Conservation (phyloP, 2,329 filamentous ascomycete species). For the Gyromitra esculenta region DNA sequence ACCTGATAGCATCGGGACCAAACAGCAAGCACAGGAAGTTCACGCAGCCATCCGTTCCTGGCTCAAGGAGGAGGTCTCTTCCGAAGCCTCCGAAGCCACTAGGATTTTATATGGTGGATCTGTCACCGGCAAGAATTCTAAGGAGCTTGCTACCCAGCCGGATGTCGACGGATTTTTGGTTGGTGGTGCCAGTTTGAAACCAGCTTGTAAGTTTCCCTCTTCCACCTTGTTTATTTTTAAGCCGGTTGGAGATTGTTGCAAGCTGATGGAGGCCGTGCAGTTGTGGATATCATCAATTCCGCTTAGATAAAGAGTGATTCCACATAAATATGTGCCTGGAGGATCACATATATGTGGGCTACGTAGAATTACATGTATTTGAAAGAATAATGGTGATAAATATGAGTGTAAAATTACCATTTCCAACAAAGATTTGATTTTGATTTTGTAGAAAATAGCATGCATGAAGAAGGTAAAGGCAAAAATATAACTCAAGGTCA, state of each 20-base stretch:
- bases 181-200: conserved; percentile 51
- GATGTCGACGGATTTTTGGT: conserved; percentile 81
- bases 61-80: conserved; percentile 77
- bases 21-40: conserved; percentile 83
- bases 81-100: conserved; percentile 81
- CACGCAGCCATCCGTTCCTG: conserved; percentile 91
- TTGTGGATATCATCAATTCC: conserved; percentile 51
- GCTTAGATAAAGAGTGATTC: conserved; percentile 60
- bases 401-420: neutral
- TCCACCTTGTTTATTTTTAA: neutral
- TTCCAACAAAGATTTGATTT: neutral
- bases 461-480: neutral
- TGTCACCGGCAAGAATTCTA: conserved; percentile 86
- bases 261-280: conserved; percentile 24
- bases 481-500: neutral
- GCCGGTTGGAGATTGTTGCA: neutral
- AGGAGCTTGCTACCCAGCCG: conserved; percentile 85
- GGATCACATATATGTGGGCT: neutral
- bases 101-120: conserved; percentile 96
- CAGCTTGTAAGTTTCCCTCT: conserved; percentile 41
- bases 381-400: neutral
- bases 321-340: conserved; percentile 60
- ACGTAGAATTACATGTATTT: neutral
- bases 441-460: neutral
- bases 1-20: conserved; percentile 16